Evolutionary conservation across 306 rosid species (phyloP).

Genomic region (Gastrolobium bilobum): DNA sequence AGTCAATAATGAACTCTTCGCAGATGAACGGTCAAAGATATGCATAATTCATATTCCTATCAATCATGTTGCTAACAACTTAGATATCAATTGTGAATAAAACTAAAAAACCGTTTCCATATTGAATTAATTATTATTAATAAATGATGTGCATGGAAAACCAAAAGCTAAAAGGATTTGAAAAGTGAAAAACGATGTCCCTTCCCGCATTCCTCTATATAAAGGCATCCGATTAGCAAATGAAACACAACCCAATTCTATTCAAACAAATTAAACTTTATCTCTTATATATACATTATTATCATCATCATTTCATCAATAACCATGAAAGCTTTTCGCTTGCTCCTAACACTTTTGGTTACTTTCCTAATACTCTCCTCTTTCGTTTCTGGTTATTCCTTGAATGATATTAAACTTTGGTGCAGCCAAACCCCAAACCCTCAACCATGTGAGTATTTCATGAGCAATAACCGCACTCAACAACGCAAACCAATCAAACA

Average conservation of each 20-base stretch:
- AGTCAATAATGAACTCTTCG: neutral
- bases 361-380: slow-evolving; percentile 38
- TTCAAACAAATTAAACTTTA: slow-evolving; percentile 15
- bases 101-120: too few species aligned
- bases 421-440: slow-evolving; percentile 83
- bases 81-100: neutral
- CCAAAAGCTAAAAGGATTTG: too few species aligned
- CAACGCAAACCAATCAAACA: slow-evolving; percentile 43
- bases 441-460: slow-evolving; percentile 67
- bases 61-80: slow-evolving; percentile 38
- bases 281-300: neutral
- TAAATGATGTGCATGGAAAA: too few species aligned
- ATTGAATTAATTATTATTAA: too few species aligned
- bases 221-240: slow-evolving; percentile 15
- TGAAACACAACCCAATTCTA: slow-evolving; percentile 26
- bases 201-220: slow-evolving; percentile 37
- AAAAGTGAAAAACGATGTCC: too few species aligned
- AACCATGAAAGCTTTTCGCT: slow-evolving; percentile 32
- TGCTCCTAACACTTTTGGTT: slow-evolving; percentile 14
- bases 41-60: neutral
- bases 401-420: slow-evolving; percentile 61
- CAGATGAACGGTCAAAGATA: slow-evolving; percentile 30
- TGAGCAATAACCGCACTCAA: slow-evolving; percentile 44
- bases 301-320: too few species aligned
- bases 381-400: slow-evolving; percentile 45